phyloP scores from a whole-genome alignment of 805 yeast species.

The Saccharomyces mikatae region DNA sequence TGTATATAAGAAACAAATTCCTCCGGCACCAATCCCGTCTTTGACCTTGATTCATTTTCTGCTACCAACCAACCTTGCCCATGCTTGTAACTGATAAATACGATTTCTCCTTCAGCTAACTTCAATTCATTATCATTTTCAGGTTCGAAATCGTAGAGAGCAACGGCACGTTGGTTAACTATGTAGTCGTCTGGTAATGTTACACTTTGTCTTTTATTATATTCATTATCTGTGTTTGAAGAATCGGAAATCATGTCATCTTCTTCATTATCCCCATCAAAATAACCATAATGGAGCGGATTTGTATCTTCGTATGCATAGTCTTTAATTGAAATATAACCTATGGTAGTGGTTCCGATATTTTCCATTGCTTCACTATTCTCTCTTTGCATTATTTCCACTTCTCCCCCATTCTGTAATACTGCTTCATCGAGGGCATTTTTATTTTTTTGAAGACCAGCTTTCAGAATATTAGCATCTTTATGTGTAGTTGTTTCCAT shows the following conservation, averaged over 20 bases:
- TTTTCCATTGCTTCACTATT: not conserved
- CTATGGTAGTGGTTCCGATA: slow-evolving; percentile 6
- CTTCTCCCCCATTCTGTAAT: not conserved
- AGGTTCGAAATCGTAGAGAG: slow-evolving; percentile 81
- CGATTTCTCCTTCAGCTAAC: slow-evolving; percentile 68
- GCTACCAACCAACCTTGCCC: slow-evolving; percentile 99
- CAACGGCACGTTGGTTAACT: slow-evolving; percentile 58
- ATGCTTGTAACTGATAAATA: slow-evolving; percentile 82
- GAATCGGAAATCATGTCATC: slow-evolving; percentile 20
- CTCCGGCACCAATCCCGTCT: slow-evolving; percentile 88
- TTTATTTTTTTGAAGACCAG: not conserved
- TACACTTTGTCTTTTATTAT: slow-evolving; percentile 26
- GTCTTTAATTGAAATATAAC: slow-evolving; percentile 56
- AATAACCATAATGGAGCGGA: slow-evolving; percentile 63
- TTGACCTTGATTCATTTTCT: slow-evolving; percentile 35
- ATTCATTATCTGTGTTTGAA: slow-evolving; percentile 10
- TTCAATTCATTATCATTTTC: slow-evolving; percentile 90
- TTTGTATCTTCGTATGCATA: slow-evolving; percentile 68
- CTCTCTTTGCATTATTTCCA: not conserved
- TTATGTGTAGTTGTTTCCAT: not conserved
- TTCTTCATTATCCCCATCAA: slow-evolving; percentile 23
- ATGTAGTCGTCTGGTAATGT: slow-evolving; percentile 31
- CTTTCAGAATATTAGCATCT: not conserved
- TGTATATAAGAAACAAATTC: slow-evolving; percentile 65
- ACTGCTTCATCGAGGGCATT: not conserved